phyloP scores from a whole-genome alignment of 176 grass and related monocot genomes.

The barley (Hordeum vulgare) region MorexV3_pseudomolecules_assembly NC_058519.1:555661077-555661576 shows the following conservation, averaged over 20 bases:
- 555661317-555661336: neutral
- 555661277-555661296: neutral
- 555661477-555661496: slow-evolving; percentile 39
- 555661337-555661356: neutral
- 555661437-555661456: slow-evolving; percentile 36
- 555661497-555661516: slow-evolving; percentile 83
- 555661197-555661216: slow-evolving; percentile 15
- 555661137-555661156: neutral
- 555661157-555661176: neutral
- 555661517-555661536: slow-evolving; percentile 82
- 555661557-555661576: slow-evolving; percentile 95
- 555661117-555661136: slow-evolving; percentile 62
- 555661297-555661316: neutral
- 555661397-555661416: slow-evolving; percentile 92
- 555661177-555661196: neutral
- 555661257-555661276: neutral
- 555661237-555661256: neutral
- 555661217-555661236: neutral
- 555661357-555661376: neutral
- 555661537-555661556: slow-evolving; percentile 92
- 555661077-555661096: slow-evolving; percentile 60
- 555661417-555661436: slow-evolving; percentile 69
- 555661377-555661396: slow-evolving; percentile 61
- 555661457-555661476: slow-evolving; percentile 14
- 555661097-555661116: slow-evolving; percentile 75